Evolutionary conservation across 2,329 filamentous ascomycete species (phyloP).

Genomic region (Venturia oleaginea): DNA sequence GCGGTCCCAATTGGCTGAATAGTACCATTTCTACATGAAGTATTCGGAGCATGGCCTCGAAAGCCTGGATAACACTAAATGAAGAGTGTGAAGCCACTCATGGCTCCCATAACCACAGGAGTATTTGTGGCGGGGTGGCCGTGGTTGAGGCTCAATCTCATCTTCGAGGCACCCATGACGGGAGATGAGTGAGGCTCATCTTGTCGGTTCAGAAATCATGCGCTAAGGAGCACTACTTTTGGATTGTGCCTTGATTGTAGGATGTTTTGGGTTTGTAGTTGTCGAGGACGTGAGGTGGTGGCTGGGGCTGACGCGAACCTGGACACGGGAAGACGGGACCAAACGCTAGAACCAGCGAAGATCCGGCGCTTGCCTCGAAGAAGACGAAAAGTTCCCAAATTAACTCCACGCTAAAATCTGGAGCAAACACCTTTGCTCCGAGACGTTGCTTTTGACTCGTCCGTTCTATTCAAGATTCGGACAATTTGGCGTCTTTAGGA

Average conservation of each 20-base stretch:
- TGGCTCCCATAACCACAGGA: neutral
- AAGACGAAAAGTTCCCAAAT: neutral
- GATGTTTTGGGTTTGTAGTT: neutral
- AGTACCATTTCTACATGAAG: no score
- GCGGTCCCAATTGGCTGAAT: neutral
- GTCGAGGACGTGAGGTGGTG: neutral
- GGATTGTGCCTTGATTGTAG: neutral
- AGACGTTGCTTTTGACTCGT: neutral
- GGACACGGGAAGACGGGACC: no score
- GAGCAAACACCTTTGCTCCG: neutral
- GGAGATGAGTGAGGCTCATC: neutral
- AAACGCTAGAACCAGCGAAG: no score
- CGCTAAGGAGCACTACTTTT: neutral
- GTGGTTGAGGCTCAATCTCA: constrained; percentile 4
- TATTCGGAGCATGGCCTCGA: neutral
- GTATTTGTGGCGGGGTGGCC: constrained; percentile 1
- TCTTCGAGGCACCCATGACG: neutral
- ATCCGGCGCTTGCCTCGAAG: neutral
- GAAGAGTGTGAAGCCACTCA: neutral
- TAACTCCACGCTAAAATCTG: neutral
- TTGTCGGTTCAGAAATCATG: neutral
- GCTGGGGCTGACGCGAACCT: neutral
- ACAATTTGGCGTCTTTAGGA: neutral
- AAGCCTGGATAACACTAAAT: neutral
- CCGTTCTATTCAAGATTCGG: neutral